A percentile compares a stretch with the other conserved stretches of the same genome.
These are phyloP conservation scores for Teratosphaeria destructans DNA, from an alignment of 2,329 filamentous ascomycete species.

Conservation along the genomic window DNA sequence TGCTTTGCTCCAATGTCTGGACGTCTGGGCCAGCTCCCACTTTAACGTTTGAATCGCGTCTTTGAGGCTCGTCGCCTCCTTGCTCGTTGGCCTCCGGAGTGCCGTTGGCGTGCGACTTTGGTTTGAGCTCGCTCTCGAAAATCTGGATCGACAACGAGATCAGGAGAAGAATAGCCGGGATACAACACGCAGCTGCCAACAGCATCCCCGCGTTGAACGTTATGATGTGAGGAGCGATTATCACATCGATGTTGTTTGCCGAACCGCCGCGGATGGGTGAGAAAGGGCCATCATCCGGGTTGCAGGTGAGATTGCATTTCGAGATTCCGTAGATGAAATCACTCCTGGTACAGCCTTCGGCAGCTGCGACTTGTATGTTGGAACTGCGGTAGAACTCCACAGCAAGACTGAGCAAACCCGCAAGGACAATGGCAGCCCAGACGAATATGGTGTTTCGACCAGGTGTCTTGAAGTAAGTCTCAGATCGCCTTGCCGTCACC, in stretches of 20 bases:
- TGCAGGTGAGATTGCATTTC: conserved; percentile 42
- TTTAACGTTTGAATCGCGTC: background rate
- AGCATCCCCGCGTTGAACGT: conserved; percentile 51
- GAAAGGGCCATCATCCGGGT: conserved; percentile 34
- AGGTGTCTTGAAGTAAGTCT: conserved; percentile 53
- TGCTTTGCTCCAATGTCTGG: background rate
- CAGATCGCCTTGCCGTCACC: conserved; percentile 49
- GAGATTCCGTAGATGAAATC: conserved; percentile 36
- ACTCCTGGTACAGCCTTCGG: background rate
- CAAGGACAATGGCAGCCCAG: conserved; percentile 52
- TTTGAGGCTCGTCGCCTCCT: background rate
- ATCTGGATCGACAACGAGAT: conserved; percentile 56
- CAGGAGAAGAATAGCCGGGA: conserved; percentile 53
- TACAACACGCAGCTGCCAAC: conserved; percentile 53
- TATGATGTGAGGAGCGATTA: conserved; percentile 46
- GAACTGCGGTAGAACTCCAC: conserved; percentile 53
- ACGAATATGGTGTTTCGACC: conserved; percentile 57
- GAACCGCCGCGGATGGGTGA: conserved; percentile 48
- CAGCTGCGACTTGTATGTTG: background rate
- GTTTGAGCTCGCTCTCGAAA: conserved; percentile 44
- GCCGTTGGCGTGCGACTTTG: conserved; percentile 25
- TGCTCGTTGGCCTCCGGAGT: background rate
- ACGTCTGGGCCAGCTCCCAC: background rate
- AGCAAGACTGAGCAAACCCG: conserved; percentile 50
- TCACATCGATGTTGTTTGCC: conserved; percentile 52